Evolutionary conservation across 495 filamentous ascomycete species (phyloP).

Genomic region (Amphirosellinia nigrospora): DNA sequence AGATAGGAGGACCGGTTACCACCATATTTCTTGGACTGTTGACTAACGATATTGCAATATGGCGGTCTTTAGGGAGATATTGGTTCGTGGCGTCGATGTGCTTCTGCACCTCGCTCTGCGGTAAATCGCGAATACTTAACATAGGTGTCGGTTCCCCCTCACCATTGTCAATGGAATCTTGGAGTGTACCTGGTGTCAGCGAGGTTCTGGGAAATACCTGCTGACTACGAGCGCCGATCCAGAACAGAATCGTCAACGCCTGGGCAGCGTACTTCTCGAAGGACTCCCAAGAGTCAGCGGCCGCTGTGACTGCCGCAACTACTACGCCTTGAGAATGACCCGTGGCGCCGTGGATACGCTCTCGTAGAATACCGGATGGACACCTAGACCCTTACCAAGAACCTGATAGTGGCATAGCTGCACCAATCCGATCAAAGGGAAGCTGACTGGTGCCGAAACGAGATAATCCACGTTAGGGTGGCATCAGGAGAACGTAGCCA

Average conservation of each 20-base stretch:
- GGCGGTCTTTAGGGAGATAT: constrained; percentile 87
- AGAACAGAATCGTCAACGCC: constrained; percentile 94
- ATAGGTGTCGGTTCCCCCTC: constrained; percentile 96
- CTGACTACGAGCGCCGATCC: constrained; percentile 98
- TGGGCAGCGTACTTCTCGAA: constrained; percentile 78
- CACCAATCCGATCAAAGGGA: constrained; percentile 94
- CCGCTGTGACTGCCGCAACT: constrained; percentile 89
- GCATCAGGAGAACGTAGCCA: constrained; percentile 88
- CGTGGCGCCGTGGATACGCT: constrained; percentile 83
- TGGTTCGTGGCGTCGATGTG: constrained; percentile 96
- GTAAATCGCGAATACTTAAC: constrained; percentile 94
- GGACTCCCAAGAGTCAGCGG: constrained; percentile 86
- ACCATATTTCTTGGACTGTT: constrained; percentile 98
- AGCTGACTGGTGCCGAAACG: constrained; percentile 94
- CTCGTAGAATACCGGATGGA: constrained; percentile 85
- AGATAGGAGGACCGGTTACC: constrained; percentile 93
- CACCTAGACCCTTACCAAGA: constrained; percentile 86
- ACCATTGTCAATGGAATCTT: constrained; percentile 91
- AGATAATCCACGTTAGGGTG: constrained; percentile 93
- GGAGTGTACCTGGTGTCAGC: constrained; percentile 86
- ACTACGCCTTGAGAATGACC: constrained; percentile 98
- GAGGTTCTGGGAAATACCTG: constrained; percentile 96
- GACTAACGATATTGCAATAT: constrained; percentile 92
- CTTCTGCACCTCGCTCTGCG: constrained; percentile 81
- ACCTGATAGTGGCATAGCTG: constrained; percentile 94